Conservation (phyloP, 768 basidiomycete genomes). For the Pleurotus tuoliensis region DNA sequence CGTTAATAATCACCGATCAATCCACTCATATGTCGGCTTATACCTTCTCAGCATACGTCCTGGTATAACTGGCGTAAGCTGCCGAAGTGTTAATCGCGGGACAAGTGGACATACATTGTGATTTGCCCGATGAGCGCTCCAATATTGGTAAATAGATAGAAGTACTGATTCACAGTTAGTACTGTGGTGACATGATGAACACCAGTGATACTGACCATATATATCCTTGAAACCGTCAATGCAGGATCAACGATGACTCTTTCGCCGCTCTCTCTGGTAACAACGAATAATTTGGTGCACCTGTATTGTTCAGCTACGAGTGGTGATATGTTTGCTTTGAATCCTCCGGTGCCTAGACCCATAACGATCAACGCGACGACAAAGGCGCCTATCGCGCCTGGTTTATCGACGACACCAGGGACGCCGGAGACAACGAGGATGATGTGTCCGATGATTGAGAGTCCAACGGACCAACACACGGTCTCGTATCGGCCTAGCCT, state of each 20-base stretch:
- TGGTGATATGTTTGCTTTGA: slow-evolving; percentile 77
- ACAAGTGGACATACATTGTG: slow-evolving; percentile 34
- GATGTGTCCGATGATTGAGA: slow-evolving; percentile 62
- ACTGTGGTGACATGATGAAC: not conserved
- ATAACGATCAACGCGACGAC: slow-evolving; percentile 59
- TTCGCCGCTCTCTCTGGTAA: slow-evolving; percentile 51
- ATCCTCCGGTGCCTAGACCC: slow-evolving; percentile 59
- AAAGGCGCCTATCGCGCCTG: slow-evolving; percentile 49
- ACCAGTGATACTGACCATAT: slow-evolving; percentile 48
- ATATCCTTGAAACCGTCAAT: slow-evolving; percentile 64
- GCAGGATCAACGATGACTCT: slow-evolving; percentile 73
- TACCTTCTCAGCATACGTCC: slow-evolving; percentile 59
- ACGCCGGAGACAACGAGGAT: slow-evolving; percentile 64
- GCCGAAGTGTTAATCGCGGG: not conserved
- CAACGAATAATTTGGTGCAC: slow-evolving; percentile 49
- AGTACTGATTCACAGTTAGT: slow-evolving; percentile 35
- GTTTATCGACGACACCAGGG: slow-evolving; percentile 59
- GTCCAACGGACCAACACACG: slow-evolving; percentile 51
- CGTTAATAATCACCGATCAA: not conserved
- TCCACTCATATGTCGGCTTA: not conserved
- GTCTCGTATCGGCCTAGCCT: slow-evolving; percentile 75
- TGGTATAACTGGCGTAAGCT: slow-evolving; percentile 5
- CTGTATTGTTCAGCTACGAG: slow-evolving; percentile 76
- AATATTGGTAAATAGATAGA: slow-evolving; percentile 71
- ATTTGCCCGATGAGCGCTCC: slow-evolving; percentile 70